Evolutionary conservation across 2,329 filamentous ascomycete genomes (phyloP).

Genomic region (Camillea tinctor): DNA sequence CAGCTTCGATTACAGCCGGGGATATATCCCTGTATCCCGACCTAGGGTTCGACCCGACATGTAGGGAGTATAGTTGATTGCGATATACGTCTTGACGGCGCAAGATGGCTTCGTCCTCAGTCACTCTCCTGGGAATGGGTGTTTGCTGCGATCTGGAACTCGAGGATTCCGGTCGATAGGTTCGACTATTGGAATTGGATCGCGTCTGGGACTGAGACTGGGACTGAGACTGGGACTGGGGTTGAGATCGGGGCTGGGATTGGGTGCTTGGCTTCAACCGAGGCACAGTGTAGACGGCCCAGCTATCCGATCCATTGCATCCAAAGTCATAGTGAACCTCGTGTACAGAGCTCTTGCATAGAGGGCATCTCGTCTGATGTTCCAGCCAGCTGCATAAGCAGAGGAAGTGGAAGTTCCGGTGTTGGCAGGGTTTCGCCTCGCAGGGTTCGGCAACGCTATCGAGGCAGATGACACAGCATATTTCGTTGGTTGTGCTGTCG

Average conservation of each 20-base stretch:
- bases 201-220: not conserved
- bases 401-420: conserved; percentile 79
- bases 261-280: conserved; percentile 20
- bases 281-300: conserved; percentile 58
- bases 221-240: no score
- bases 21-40: conserved; percentile 75
- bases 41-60: conserved; percentile 78
- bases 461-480: conserved; percentile 84
- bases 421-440: conserved; percentile 72
- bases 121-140: conserved; percentile 20
- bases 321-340: conserved; percentile 66
- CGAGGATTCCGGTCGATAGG: no score
- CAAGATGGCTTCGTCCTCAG: conserved; percentile 41
- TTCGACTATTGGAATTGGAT: no score
- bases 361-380: conserved; percentile 68
- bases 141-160: not conserved
- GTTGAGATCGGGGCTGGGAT: conserved; percentile 8
- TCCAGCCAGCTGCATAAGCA: conserved; percentile 84
- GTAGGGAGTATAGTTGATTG: conserved; percentile 69
- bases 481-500: conserved; percentile 32
- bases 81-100: conserved; percentile 73
- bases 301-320: conserved; percentile 43
- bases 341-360: conserved; percentile 63
- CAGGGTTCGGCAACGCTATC: conserved; percentile 71
- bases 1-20: conserved; percentile 61